These are phyloP conservation scores for Carex pumila DNA, from an alignment of 176 grass and related monocot genomes.

Conservation along the genomic window DNA sequence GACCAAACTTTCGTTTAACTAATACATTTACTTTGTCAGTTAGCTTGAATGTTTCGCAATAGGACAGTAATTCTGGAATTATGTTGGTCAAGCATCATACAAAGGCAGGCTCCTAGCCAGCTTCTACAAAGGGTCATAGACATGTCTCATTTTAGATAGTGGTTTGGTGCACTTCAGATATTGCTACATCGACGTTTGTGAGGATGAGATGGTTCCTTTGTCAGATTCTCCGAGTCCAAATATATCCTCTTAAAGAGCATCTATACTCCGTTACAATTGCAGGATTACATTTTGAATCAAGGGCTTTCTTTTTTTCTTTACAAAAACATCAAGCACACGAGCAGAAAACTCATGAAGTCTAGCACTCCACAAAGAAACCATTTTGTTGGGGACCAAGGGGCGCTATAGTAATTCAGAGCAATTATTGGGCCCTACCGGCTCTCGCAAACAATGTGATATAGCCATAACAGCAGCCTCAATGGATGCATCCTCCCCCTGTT, in stretches of 20 bases:
- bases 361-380: background rate
- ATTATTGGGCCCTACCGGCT: constrained; percentile 51
- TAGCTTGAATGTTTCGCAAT: too few relatives aligned
- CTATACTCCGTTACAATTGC: background rate
- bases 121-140: background rate
- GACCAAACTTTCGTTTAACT: too few relatives aligned
- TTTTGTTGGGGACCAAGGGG: background rate
- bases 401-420: constrained; percentile 53
- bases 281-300: background rate
- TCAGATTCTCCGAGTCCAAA: background rate
- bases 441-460: constrained; percentile 74
- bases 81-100: background rate
- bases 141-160: background rate
- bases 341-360: background rate
- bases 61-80: background rate
- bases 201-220: background rate
- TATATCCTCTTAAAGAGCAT: background rate
- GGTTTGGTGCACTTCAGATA: background rate
- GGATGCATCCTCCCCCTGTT: constrained; percentile 89
- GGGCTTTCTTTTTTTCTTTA: too few relatives aligned
- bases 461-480: constrained; percentile 81
- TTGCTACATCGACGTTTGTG: background rate
- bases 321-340: background rate
- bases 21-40: too few relatives aligned
- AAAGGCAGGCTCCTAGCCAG: background rate